Conservation (phyloP, 768 basidiomycete species). For the Rhizopogon vinicolor region DNA sequence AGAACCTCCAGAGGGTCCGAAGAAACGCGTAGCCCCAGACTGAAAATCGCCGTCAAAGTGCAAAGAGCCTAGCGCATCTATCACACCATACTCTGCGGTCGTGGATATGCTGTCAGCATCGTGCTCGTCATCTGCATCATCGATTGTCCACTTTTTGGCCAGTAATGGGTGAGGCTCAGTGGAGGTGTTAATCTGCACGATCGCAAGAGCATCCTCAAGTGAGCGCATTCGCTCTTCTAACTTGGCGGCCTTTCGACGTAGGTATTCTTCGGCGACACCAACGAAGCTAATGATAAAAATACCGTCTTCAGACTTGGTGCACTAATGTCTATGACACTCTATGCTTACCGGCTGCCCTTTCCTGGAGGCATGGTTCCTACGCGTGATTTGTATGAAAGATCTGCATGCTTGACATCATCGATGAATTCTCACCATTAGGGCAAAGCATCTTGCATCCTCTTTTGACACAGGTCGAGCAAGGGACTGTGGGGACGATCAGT, state of each 20-base stretch:
- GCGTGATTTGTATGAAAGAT: neutral
- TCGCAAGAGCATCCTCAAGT: conserved; percentile 51
- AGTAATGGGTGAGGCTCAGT: conserved; percentile 41
- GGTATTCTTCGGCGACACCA: conserved; percentile 46
- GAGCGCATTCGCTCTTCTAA: conserved; percentile 49
- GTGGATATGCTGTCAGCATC: neutral
- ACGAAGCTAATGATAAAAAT: conserved; percentile 37
- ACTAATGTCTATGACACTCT: neutral
- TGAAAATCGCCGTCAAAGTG: conserved; percentile 33
- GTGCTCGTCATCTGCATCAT: conserved; percentile 28
- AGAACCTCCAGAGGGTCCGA: conserved; percentile 43
- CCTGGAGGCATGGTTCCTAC: conserved; percentile 50
- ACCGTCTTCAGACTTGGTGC: neutral
- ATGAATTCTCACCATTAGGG: conserved; percentile 39
- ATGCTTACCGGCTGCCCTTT: conserved; percentile 45
- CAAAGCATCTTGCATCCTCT: conserved; percentile 44
- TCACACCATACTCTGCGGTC: conserved; percentile 17
- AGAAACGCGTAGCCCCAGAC: conserved; percentile 27
- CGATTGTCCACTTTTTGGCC: conserved; percentile 8
- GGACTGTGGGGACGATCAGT: conserved; percentile 20
- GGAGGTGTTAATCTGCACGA: conserved; percentile 37
- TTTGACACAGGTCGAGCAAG: conserved; percentile 42
- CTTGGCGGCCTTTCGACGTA: conserved; percentile 39
- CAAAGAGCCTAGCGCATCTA: conserved; percentile 39
- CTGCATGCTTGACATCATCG: neutral